phyloP scores from a whole-genome alignment of 257 asterid genomes.

The Fraxinus quadrangulata region DNA sequence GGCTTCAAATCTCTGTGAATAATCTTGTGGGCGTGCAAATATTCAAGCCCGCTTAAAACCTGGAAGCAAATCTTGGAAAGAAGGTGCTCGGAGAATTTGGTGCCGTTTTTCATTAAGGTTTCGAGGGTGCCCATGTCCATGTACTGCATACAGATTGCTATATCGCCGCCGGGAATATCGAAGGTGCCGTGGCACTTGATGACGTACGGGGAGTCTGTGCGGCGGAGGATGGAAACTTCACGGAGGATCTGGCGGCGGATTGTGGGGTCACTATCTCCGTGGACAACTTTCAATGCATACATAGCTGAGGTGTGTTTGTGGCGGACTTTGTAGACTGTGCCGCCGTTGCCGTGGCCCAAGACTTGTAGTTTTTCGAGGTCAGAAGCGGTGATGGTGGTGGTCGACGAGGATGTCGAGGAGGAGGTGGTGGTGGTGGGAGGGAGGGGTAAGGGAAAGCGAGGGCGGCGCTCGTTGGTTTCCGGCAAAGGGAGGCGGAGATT shows the following conservation, averaged over 20 bases:
- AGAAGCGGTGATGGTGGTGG: conserved; percentile 38
- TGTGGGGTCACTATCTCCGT: conserved; percentile 71
- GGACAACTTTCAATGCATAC: conserved; percentile 80
- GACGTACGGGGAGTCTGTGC: conserved; percentile 76
- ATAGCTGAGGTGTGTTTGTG: conserved; percentile 53
- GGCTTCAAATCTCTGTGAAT: conserved; percentile 87
- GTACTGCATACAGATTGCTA: conserved; percentile 77
- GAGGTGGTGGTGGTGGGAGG: conserved; percentile 40
- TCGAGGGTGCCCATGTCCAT: conserved; percentile 88
- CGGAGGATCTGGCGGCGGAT: conserved; percentile 84
- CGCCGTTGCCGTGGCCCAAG: conserved; percentile 87
- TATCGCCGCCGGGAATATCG: conserved; percentile 76
- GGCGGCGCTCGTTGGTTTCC: conserved; percentile 68
- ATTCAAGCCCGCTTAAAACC: conserved; percentile 60
- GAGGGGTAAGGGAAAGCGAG: conserved; percentile 66
- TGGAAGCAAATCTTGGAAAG: conserved; percentile 65
- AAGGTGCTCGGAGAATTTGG: conserved; percentile 44
- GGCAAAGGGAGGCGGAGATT: conserved; percentile 81
- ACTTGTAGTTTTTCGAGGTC: conserved; percentile 81
- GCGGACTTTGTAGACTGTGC: conserved; percentile 84
- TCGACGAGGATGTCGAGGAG: conserved; percentile 2
- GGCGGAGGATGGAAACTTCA: conserved; percentile 76
- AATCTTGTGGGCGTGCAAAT: conserved; percentile 72
- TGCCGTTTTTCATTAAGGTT: conserved; percentile 41
- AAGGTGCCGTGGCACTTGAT: conserved; percentile 74